These are phyloP conservation scores for Scheffersomyces segobiensis DNA, from an alignment of 1,139 yeast species.

Conservation along the genomic window DNA sequence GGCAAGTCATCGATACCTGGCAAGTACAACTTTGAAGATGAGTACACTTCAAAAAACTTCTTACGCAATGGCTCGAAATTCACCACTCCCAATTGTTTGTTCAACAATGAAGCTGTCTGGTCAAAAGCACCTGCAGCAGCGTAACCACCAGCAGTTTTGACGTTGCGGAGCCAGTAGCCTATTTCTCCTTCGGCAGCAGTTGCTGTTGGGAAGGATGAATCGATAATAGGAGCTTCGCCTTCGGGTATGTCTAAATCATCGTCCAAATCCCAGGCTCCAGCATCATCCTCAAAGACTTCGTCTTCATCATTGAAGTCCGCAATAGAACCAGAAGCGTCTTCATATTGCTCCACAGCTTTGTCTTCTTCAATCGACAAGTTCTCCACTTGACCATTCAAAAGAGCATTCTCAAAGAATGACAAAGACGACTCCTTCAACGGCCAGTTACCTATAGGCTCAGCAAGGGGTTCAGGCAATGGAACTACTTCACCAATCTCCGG, in stretches of 20 bases:
- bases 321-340: constrained; percentile 12
- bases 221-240: constrained; percentile 27
- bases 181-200: constrained; percentile 55
- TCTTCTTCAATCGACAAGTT: constrained; percentile 55
- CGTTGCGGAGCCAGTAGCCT: constrained; percentile 83
- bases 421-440: constrained; percentile 73
- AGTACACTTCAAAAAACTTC: constrained; percentile 81
- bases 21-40: constrained; percentile 72
- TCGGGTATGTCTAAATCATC: constrained; percentile 42
- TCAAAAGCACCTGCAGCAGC: constrained; percentile 97
- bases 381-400: constrained; percentile 73
- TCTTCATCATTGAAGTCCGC: constrained; percentile 33
- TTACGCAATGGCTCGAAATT: constrained; percentile 84
- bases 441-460: constrained; percentile 65
- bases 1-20: constrained; percentile 73
- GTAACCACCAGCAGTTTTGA: constrained; percentile 88
- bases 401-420: constrained; percentile 84
- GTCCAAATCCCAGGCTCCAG: constrained; percentile 60
- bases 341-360: constrained; percentile 18
- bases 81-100: constrained; percentile 84
- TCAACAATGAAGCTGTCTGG: constrained; percentile 88
- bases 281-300: constrained; percentile 58
- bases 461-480: constrained; percentile 46
- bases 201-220: constrained; percentile 20
- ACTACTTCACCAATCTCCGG: constrained; percentile 53